Base-by-base conservation (phyloP, 1,284 basidiomycete genomes). In the Boletus sp. region DNA sequence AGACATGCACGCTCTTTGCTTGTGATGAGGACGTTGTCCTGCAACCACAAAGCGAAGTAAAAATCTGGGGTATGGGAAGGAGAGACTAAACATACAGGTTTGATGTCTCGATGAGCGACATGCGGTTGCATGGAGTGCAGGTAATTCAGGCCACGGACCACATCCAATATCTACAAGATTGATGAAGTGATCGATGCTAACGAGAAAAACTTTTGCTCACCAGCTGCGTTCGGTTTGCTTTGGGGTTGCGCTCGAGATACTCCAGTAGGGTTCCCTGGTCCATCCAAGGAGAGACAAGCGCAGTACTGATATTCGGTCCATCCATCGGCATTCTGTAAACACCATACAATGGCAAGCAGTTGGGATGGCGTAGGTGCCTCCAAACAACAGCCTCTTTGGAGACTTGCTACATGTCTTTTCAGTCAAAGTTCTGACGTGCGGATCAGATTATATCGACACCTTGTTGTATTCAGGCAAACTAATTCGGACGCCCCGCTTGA, bases 251-350 rank as follows among this genome's bases (percentile, higher is more conserved):
- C 30, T 50, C 27, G 27, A 67, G 58, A 50, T 65, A 65, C 5
- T 33, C 13, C 17, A 13, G 44, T 6, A 67, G 35, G 1, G 48
- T 67, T 34, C 58, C 62, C 4, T 49, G 45, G 4, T 51, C 25
- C 65, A 67, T 66, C 65, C 65, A 64, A 8, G 65, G 62, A 13
- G 64, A 64, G 35, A 64, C 58, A 17, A 64, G 50, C 2, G 53
- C 48, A 34, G 20, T 2, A 8, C 9, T 41, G 27, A 53, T 38
- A 30, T 50, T 25, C 12, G 34, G 45, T 6, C 38, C 44, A 8
- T 44, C 41, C 1, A 5, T 19, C 22, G 36, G 26, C 20, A 53
- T 50, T 7, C 6, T 13, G 23, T 55, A 62, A 12, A 58, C 23
- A 12, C 63, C 61, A 44, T 64, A 58, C 12, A 62, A 16, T 8